Evolutionary conservation across 345 rosid genomes (phyloP).

Genomic region (Zanthoxylum bungeanum): DNA sequence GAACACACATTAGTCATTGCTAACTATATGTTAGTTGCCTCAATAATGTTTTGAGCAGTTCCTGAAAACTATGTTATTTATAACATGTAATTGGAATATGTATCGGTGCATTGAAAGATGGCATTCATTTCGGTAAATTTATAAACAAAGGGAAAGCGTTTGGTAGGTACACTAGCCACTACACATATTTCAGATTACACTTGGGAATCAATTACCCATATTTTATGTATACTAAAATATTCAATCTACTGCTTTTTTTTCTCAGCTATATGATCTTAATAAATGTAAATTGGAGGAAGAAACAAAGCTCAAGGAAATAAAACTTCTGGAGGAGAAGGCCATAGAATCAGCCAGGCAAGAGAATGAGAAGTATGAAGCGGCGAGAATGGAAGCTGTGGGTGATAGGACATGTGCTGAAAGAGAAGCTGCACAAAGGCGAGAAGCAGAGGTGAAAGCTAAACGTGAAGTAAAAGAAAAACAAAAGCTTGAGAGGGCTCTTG

Average conservation of each 20-base stretch:
- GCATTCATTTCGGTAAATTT: too few relatives aligned
- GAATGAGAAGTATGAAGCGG: slow-evolving; percentile 57
- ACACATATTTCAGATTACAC: not conserved
- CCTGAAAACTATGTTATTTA: too few relatives aligned
- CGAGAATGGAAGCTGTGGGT: slow-evolving; percentile 47
- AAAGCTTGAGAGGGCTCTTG: slow-evolving; percentile 58
- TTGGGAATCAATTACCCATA: too few relatives aligned
- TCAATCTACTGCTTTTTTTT: slow-evolving; percentile 1
- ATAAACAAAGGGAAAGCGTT: too few relatives aligned
- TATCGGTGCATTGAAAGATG: too few relatives aligned
- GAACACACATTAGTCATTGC: too few relatives aligned
- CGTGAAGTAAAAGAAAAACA: slow-evolving; percentile 65
- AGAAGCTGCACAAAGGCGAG: slow-evolving; percentile 54
- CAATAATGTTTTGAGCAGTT: too few relatives aligned
- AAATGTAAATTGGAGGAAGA: slow-evolving; percentile 53
- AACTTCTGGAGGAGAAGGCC: slow-evolving; percentile 50
- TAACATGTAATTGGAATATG: too few relatives aligned
- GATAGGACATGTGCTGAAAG: slow-evolving; percentile 38
- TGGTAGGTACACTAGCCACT: too few relatives aligned
- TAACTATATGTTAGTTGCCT: too few relatives aligned
- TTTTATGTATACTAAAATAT: not conserved
- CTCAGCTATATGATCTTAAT: slow-evolving; percentile 48
- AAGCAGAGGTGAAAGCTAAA: slow-evolving; percentile 56
- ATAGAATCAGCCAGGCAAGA: slow-evolving; percentile 53
- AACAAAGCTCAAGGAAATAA: slow-evolving; percentile 48